Percentiles rank a stretch among this genome's conserved stretches.
Evolutionary conservation across 2,329 filamentous ascomycete species (phyloP).

Genomic region (Bisporella sp.): DNA sequence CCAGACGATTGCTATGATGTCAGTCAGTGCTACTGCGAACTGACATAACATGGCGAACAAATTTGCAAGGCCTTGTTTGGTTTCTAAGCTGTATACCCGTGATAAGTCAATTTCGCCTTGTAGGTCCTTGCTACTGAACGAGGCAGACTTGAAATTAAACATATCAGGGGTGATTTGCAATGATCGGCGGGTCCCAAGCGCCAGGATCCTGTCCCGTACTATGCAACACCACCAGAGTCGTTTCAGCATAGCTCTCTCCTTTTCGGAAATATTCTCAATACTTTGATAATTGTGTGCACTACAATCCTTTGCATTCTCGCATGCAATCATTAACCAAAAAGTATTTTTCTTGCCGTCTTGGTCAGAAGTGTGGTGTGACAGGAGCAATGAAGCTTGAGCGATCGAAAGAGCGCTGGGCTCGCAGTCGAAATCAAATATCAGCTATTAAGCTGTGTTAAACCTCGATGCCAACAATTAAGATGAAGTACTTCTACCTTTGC

Average conservation of each 20-base stretch:
- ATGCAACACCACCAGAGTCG: slow-evolving; percentile 49
- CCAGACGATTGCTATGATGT: slow-evolving; percentile 39
- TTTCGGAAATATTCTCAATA: slow-evolving; percentile 28
- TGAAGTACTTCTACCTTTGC: slow-evolving; percentile 29
- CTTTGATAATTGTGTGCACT: slow-evolving; percentile 35
- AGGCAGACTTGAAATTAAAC: slow-evolving; percentile 35
- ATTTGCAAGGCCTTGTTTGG: slow-evolving; percentile 36
- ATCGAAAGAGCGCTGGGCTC: slow-evolving; percentile 21
- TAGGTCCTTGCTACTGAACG: slow-evolving; percentile 36
- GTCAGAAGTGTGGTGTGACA: not conserved
- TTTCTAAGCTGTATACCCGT: slow-evolving; percentile 38
- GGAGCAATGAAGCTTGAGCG: slow-evolving; percentile 21
- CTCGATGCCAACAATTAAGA: not conserved
- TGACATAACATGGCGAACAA: slow-evolving; percentile 40
- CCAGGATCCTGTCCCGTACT: slow-evolving; percentile 42
- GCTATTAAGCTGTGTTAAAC: slow-evolving; percentile 7
- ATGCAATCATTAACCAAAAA: slow-evolving; percentile 41
- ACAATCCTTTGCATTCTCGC: slow-evolving; percentile 40
- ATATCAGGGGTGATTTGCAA: slow-evolving; percentile 40
- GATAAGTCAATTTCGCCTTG: slow-evolving; percentile 38
- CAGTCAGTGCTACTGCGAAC: slow-evolving; percentile 39
- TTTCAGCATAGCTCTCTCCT: slow-evolving; percentile 37
- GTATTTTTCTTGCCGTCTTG: slow-evolving; percentile 30
- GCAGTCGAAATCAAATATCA: slow-evolving; percentile 25
- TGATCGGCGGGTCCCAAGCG: slow-evolving; percentile 40